Conservation (phyloP, 2,329 filamentous ascomycete genomes). For the Penicillium paneum region DNA sequence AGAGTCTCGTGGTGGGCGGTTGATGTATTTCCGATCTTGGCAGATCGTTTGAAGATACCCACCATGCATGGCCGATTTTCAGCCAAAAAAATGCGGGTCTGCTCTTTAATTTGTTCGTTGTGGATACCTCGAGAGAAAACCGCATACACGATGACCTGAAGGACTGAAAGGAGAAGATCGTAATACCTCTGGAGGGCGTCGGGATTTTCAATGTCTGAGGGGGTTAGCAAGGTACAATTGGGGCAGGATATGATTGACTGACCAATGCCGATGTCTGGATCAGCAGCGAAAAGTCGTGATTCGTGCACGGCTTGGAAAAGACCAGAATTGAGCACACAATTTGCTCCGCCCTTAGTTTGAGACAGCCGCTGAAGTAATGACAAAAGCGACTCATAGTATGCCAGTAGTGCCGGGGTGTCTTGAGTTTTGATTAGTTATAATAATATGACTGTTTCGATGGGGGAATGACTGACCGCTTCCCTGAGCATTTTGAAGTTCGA, state of each 20-base stretch:
- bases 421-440: conserved; percentile 9
- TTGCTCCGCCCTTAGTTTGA: conserved; percentile 79
- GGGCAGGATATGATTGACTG: conserved; percentile 21
- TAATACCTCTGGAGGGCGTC: conserved; percentile 78
- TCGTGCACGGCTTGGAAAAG: conserved; percentile 77
- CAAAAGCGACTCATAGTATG: conserved; percentile 70
- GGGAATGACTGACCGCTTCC: conserved; percentile 51
- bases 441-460: neutral
- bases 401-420: conserved; percentile 56
- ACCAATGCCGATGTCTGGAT: conserved; percentile 85
- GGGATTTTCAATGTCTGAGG: conserved; percentile 61
- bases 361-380: conserved; percentile 79
- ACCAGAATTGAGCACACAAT: conserved; percentile 81
- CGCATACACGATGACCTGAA: conserved; percentile 77
- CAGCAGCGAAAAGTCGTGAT: conserved; percentile 81
- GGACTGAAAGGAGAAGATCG: conserved; percentile 71
- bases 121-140: conserved; percentile 78
- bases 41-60: conserved; percentile 84
- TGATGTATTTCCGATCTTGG: conserved; percentile 63
- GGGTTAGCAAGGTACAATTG: conserved; percentile 16
- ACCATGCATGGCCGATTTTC: conserved; percentile 82
- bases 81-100: conserved; percentile 74
- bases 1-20: conserved; percentile 59
- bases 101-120: conserved; percentile 68
- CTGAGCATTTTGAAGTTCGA: conserved; percentile 64